A percentile compares a stretch with the other conserved stretches of the same genome.
These are phyloP conservation scores for Saccharomyces kudriavzevii DNA, from an alignment of 805 yeast species.

Conservation along the genomic window DNA sequence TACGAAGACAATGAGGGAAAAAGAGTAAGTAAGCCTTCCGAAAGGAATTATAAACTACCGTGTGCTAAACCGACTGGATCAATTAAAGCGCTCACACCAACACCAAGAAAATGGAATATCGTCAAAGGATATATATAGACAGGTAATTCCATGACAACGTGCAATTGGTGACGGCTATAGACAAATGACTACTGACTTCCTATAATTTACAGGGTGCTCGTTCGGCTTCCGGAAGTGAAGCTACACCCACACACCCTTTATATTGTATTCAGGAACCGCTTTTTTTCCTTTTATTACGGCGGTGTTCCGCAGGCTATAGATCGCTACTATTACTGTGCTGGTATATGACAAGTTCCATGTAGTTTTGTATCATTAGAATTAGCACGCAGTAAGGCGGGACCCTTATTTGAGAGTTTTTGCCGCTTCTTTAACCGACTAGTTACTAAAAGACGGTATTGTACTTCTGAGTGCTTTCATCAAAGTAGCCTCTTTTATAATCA, in stretches of 20 bases:
- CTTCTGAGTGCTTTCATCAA: too few species aligned
- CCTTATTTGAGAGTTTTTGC: too few species aligned
- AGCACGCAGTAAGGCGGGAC: too few species aligned
- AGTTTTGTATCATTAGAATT: too few species aligned
- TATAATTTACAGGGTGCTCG: neutral
- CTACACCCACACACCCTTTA: neutral
- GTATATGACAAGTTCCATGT: too few species aligned
- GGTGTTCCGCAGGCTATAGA: too few species aligned
- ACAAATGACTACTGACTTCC: neutral
- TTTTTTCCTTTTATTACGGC: too few species aligned
- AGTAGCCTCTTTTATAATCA: too few species aligned
- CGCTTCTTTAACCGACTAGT: too few species aligned
- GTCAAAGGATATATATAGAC: neutral
- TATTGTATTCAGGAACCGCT: neutral
- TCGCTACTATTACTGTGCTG: too few species aligned
- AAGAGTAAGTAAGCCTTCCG: too few species aligned
- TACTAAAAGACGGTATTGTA: too few species aligned
- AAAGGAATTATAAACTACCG: neutral
- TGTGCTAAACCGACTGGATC: neutral
- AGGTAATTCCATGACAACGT: neutral
- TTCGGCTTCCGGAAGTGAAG: neutral
- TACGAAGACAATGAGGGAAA: neutral
- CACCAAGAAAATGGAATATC: neutral
- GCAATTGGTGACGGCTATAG: slow-evolving; percentile 5
- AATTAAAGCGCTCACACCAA: neutral